Evolutionary conservation across 129 eudicot genomes (phyloP), one percentile per base, ranked within the genome.

Genomic region (Saposhnikovia divaricata): DNA sequence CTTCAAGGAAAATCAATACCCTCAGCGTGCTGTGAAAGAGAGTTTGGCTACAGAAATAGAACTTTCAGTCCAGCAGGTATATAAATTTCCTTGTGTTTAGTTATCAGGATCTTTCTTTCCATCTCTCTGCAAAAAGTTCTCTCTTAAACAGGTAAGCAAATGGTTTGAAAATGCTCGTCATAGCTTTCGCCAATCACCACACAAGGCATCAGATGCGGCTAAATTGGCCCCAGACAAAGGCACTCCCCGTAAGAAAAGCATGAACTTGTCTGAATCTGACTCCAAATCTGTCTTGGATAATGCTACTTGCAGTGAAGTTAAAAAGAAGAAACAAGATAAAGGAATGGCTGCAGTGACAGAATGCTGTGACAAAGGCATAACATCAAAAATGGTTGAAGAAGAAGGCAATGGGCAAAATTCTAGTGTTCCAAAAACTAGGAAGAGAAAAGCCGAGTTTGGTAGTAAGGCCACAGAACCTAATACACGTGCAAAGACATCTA

Each of bases 91-190:
- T 34, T 43, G 21, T 21, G 16, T 21, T 21, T 31, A 10, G 15
- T 79, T 44, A 44, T 51, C 39, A 28, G 23, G 27, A 6, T 21
- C 13, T 45, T 61, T 34, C 68, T 50, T 42, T 61, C 34, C 21
- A 66, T 71, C 84, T 43, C 65, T 76, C n/a, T 59, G 46, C 55
- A 51, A 31, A 61, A 19, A 28, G 13, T 55, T 40, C 19, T 39
- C 16, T 82, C 37, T 72, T 74, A 38, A 42, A 79, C 91, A 93
- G 98, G 91, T 95, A 4, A 76, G 46, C 77, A 95, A 92, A 82
- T 95, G 98, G 98, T 95, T 95, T 82, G 97, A 79, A 77, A 88
- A 92, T 90, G 89, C 97, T n/a, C 97, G 98, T 51, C 86, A 93
- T 93, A 89, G 93, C 82, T 82, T 75, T 72, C 89, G 86, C 69